These are phyloP conservation scores for Arxiozyma heterogenica DNA, from an alignment of 1,139 yeast genomes.

Conservation along the genomic window DNA sequence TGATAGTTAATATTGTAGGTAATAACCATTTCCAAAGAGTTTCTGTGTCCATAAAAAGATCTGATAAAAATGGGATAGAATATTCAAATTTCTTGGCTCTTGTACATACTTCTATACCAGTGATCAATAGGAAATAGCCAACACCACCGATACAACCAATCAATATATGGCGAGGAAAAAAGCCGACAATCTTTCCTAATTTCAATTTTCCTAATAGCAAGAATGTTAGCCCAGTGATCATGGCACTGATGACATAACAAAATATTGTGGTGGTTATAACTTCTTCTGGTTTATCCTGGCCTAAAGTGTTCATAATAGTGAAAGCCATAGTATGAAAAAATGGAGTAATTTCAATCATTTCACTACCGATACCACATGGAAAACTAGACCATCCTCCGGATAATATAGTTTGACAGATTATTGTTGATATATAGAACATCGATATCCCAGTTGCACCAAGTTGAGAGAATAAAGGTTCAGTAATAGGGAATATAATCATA, in stretches of 20 bases:
- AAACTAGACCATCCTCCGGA: slow-evolving; percentile 89
- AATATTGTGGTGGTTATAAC: slow-evolving; percentile 79
- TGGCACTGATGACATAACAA: slow-evolving; percentile 72
- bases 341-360: slow-evolving; percentile 97
- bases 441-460: slow-evolving; percentile 86
- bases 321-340: slow-evolving; percentile 94
- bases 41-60: slow-evolving; percentile 37
- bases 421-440: slow-evolving; percentile 86
- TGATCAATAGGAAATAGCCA: slow-evolving; percentile 80
- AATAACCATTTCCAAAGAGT: slow-evolving; percentile 58
- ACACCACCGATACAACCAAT: slow-evolving; percentile 99
- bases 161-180: slow-evolving; percentile 89
- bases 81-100: slow-evolving; percentile 68
- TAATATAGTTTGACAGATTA: slow-evolving; percentile 76
- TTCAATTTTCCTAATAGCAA: slow-evolving; percentile 65
- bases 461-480: slow-evolving; percentile 64
- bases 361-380: slow-evolving; percentile 86
- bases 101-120: slow-evolving; percentile 86
- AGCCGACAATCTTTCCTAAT: slow-evolving; percentile 81
- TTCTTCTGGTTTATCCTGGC: slow-evolving; percentile 38
- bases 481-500: slow-evolving; percentile 90
- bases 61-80: slow-evolving; percentile 45
- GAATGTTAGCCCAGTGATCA: slow-evolving; percentile 80
- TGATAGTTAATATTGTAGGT: slow-evolving; percentile 55
- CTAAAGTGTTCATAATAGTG: slow-evolving; percentile 51